These are phyloP conservation scores for Cladobotryum mycophilum DNA, from an alignment of 2,329 filamentous ascomycete genomes.

Conservation along the genomic window DNA sequence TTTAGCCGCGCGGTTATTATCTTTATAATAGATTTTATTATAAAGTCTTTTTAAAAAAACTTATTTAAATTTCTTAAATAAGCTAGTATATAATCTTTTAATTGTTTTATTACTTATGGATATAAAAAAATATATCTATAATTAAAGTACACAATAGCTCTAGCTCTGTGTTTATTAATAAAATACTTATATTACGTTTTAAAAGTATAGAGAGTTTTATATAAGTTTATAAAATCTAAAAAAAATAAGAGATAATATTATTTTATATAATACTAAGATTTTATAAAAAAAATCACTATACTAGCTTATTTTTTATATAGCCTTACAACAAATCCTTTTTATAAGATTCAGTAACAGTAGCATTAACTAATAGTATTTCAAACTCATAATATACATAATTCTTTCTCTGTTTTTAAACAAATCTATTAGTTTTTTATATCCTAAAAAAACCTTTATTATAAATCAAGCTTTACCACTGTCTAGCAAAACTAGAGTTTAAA, in stretches of 20 bases:
- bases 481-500: background rate
- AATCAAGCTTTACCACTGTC: background rate
- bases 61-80: conserved; percentile 50
- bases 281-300: background rate
- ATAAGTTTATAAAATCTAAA: background rate
- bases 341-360: background rate
- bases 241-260: background rate
- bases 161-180: background rate
- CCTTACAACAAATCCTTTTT: background rate
- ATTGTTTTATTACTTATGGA: conserved; percentile 44
- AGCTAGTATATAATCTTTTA: conserved; percentile 46
- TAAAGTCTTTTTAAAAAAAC: conserved; percentile 36
- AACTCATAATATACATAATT: background rate
- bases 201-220: background rate
- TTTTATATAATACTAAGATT: background rate
- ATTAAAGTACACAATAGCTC: background rate
- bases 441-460: background rate
- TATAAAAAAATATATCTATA: conserved; percentile 35
- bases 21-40: conserved; percentile 23
- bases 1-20: conserved; percentile 47
- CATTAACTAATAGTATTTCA: background rate
- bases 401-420: background rate
- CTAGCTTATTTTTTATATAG: background rate
- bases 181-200: background rate
- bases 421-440: too few species aligned